A percentile compares a stretch with the other conserved stretches of the same genome.
Conservation (phyloP, 176 grass and related monocot species). For the Eleusine indica region DNA sequence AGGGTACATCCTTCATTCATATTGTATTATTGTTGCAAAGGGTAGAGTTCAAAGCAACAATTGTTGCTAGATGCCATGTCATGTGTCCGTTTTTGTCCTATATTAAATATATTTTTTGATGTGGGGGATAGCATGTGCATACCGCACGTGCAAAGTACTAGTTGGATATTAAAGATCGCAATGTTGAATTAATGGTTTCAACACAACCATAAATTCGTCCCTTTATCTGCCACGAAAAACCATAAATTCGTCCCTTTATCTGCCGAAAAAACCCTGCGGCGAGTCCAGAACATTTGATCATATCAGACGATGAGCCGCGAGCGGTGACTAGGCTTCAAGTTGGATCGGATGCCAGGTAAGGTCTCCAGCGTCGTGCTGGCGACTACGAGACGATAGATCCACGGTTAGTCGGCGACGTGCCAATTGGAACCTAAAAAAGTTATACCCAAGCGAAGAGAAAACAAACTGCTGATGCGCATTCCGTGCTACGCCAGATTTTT, state of each 20-base stretch:
- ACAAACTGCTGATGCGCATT: neutral
- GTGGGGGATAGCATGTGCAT: no score
- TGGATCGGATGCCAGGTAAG: neutral
- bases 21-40: conserved; percentile 48
- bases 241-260: no score
- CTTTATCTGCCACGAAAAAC: no score
- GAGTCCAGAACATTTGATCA: no score
- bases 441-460: neutral
- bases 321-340: neutral
- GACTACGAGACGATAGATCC: neutral
- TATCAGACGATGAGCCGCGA: no score
- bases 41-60: conserved; percentile 56
- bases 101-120: no score
- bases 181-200: no score
- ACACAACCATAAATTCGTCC: no score
- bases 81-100: neutral
- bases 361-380: neutral
- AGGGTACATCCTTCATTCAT: conserved; percentile 34
- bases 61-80: conserved; percentile 55
- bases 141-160: no score
- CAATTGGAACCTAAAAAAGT: neutral
- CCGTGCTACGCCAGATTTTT: no score
- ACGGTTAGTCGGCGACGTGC: neutral
- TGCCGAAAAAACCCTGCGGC: no score
- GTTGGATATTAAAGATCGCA: no score